phyloP scores from a whole-genome alignment of 2,329 filamentous ascomycete species.

The Rhinocladiella mackenziei region DNA sequence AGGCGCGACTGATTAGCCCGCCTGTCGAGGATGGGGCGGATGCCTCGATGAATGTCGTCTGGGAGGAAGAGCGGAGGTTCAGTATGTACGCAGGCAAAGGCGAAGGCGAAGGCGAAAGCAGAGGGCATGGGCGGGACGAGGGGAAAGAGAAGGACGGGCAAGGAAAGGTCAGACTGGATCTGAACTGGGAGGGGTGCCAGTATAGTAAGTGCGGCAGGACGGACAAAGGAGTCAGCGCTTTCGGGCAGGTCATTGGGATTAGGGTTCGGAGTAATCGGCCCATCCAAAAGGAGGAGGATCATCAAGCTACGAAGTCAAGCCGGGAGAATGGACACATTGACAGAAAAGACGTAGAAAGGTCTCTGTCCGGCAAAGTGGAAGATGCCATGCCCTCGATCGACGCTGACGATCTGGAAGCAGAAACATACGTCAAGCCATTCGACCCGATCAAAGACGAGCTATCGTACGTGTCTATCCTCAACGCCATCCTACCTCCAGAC shows the following conservation, averaged over 20 bases:
- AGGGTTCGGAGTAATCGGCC: conserved; percentile 76
- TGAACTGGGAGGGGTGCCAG: conserved; percentile 79
- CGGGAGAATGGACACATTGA: background rate
- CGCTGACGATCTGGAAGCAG: conserved; percentile 37
- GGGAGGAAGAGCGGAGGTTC: conserved; percentile 15
- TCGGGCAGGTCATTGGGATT: conserved; percentile 88
- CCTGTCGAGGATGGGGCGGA: conserved; percentile 43
- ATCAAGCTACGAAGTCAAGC: background rate
- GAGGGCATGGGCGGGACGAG: background rate
- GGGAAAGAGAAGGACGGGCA: conserved; percentile 6
- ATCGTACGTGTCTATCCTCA: conserved; percentile 76
- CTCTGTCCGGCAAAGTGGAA: background rate
- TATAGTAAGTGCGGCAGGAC: conserved; percentile 96
- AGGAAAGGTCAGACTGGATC: conserved; percentile 35
- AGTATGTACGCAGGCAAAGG: conserved; percentile 19
- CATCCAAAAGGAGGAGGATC: conserved; percentile 32
- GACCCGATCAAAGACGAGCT: conserved; percentile 76
- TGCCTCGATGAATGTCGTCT: conserved; percentile 43
- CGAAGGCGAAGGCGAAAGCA: background rate
- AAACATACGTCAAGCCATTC: conserved; percentile 40
- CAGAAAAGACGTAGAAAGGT: background rate
- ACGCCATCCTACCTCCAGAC: conserved; percentile 80
- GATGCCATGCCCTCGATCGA: conserved; percentile 31
- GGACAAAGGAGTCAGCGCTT: conserved; percentile 89
- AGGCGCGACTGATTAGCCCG: conserved; percentile 76